These are phyloP conservation scores for Penicillium aurantiogriseum DNA, from an alignment of 2,329 filamentous ascomycete species.

Conservation along the genomic window DNA sequence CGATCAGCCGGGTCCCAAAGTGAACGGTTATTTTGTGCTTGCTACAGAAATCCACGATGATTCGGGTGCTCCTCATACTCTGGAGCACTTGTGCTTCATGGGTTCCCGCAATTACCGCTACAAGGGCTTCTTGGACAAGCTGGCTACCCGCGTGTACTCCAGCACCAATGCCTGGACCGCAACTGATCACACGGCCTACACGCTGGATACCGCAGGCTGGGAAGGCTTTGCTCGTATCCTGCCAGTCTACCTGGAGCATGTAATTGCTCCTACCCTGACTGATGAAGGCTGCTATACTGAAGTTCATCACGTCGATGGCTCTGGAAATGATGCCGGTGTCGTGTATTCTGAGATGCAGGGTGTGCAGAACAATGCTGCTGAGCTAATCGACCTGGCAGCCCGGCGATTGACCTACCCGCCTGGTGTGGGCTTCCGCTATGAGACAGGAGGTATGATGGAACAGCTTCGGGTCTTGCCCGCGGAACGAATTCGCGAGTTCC, in stretches of 20 bases:
- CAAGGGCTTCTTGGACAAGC: conserved; percentile 91
- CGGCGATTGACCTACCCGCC: conserved; percentile 81
- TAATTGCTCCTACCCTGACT: conserved; percentile 85
- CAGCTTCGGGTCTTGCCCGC: conserved; percentile 80
- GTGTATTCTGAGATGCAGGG: conserved; percentile 99
- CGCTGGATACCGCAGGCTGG: conserved; percentile 92
- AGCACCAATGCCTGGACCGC: conserved; percentile 96
- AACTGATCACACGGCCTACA: conserved; percentile 94
- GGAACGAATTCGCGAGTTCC: conserved; percentile 89
- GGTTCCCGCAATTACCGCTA: conserved; percentile 91
- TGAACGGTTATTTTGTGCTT: conserved; percentile 90
- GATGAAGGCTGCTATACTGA: conserved; percentile 93
- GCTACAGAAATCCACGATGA: conserved; percentile 98
- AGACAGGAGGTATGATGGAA: conserved; percentile 97
- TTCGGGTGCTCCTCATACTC: conserved; percentile 83
- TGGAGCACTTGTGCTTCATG: conserved; percentile 84
- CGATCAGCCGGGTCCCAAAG: conserved; percentile 89
- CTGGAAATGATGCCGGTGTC: conserved; percentile 91
- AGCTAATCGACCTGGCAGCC: conserved; percentile 83
- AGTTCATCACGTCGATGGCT: conserved; percentile 91
- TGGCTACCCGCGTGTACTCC: conserved; percentile 90
- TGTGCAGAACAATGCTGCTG: conserved; percentile 76
- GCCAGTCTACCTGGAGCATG: conserved; percentile 91
- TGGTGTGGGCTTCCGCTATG: conserved; percentile 88
- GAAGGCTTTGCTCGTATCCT: conserved; percentile 93